Evolutionary conservation across 2,329 filamentous ascomycete genomes (phyloP), one percentile per base, ranked within the genome.

Genomic region (Clonostachys rosea): DNA sequence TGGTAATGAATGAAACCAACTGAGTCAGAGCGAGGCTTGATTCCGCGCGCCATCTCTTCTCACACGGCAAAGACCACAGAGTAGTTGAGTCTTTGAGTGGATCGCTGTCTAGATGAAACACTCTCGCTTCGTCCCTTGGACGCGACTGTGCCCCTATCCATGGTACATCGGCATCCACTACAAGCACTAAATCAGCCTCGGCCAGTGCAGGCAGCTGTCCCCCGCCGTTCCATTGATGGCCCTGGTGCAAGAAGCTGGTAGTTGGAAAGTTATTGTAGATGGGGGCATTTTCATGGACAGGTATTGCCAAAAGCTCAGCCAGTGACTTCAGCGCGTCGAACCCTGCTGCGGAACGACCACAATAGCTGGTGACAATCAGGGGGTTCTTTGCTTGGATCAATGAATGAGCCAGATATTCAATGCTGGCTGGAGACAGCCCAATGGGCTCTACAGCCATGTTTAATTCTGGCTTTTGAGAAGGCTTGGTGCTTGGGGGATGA

Each of bases 121-220:
- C 76, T 49, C 74, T 78, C 3, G 81, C 79, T 5, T 69, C 68
- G 1, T 69, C 63, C 18, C 69, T 73, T 1, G 83, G 83, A 47
- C 75, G 75, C 65, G 77, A 83, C 56, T 79, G 78, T 0, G 81
- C 84, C 20, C 78, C 77, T 43, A 87, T 83, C 81, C 81, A 87
- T 0, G 83, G 83, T 2, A 86, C 81, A 57, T 87, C 83, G 49
- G 81, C 83, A 59, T 86, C 83, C 17, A 84, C 64, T 11, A 86
- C 78, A 10, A 87, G 57, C 43, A 87, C 85, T 37, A 86, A 70
- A 56, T 86, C 83, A 1, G 83, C 82, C 1, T 76, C 76, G 49
- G 69, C 74, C 58, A 86, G 79, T 37, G 67, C 47, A 5, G 47
- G 42, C 6, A 50, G 45, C 48, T 53, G 52, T 5, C 52, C 52